These are phyloP conservation scores for Aureobasidium sp. DNA, from an alignment of 2,329 filamentous ascomycete genomes.

Conservation along the genomic window DNA sequence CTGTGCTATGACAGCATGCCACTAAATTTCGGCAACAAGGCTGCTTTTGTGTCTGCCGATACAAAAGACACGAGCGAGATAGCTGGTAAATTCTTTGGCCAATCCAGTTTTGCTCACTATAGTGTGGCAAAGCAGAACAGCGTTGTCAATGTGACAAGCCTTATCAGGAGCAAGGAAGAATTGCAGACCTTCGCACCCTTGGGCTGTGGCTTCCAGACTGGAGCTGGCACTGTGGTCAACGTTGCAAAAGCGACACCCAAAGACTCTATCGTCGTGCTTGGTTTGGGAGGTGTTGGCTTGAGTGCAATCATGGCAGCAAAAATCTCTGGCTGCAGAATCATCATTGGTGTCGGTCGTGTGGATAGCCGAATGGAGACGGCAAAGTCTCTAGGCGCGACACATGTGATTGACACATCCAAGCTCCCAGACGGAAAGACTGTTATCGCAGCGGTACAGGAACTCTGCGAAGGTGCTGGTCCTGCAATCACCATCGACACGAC, in stretches of 20 bases:
- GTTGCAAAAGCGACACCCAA: conserved; percentile 27
- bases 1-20: conserved; percentile 42
- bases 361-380: conserved; percentile 29
- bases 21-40: conserved; percentile 34
- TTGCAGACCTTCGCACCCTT: conserved; percentile 36
- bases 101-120: conserved; percentile 35
- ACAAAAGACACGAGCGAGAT: conserved; percentile 22
- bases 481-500: conserved; percentile 44
- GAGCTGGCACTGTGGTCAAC: conserved; percentile 33
- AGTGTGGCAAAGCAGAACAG: conserved; percentile 32
- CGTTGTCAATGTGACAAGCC: conserved; percentile 33
- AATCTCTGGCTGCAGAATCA: conserved; percentile 29
- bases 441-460: conserved; percentile 27
- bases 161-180: conserved; percentile 31
- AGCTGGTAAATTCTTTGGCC: conserved; percentile 39
- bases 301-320: conserved; percentile 41
- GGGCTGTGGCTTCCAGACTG: conserved; percentile 40
- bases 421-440: conserved; percentile 26
- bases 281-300: conserved; percentile 39
- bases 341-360: conserved; percentile 35
- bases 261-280: conserved; percentile 34
- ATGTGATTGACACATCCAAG: conserved; percentile 29
- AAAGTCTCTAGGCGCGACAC: conserved; percentile 32
- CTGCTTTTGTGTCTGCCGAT: conserved; percentile 20
- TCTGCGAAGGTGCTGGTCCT: conserved; percentile 32